Evolutionary conservation across 257 asterid genomes (phyloP).

Genomic region (Paulownia fortunei): DNA sequence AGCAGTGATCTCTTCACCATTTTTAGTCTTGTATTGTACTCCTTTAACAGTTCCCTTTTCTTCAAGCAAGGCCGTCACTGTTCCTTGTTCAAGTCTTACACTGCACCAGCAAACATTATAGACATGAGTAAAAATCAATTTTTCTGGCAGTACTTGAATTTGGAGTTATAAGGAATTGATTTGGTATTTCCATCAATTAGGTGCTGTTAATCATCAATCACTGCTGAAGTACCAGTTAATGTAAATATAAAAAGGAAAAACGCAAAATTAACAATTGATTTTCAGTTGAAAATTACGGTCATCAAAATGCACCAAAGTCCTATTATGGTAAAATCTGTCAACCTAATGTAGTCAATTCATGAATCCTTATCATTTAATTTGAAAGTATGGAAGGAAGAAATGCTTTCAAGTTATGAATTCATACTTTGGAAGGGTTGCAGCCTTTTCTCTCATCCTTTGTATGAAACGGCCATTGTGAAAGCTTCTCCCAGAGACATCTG

Average conservation of each 20-base stretch:
- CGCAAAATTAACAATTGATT: background rate
- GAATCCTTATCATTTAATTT: background rate
- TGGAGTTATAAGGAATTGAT: background rate
- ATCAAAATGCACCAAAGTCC: background rate
- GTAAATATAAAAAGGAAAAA: background rate
- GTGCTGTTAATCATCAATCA: background rate
- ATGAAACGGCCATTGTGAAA: conserved; percentile 89
- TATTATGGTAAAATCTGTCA: conserved; percentile 28
- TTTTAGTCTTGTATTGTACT: conserved; percentile 71
- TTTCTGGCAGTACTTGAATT: background rate
- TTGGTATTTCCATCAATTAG: background rate
- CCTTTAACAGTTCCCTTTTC: conserved; percentile 72
- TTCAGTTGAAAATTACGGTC: conserved; percentile 14
- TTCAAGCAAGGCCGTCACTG: conserved; percentile 78
- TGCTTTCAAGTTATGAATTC: background rate
- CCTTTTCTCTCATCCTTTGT: conserved; percentile 82
- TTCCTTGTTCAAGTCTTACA: conserved; percentile 75
- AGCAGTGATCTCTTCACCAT: conserved; percentile 58
- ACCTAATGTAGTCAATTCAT: background rate
- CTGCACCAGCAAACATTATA: conserved; percentile 44
- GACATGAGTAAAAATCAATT: conserved; percentile 2
- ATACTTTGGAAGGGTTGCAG: conserved; percentile 76
- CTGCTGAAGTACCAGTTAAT: background rate
- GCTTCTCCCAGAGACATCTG: conserved; percentile 78
- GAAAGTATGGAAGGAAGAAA: background rate